Evolutionary conservation across 73 alveolate species (phyloP).

Genomic region (Paramecium biaurelia): DNA sequence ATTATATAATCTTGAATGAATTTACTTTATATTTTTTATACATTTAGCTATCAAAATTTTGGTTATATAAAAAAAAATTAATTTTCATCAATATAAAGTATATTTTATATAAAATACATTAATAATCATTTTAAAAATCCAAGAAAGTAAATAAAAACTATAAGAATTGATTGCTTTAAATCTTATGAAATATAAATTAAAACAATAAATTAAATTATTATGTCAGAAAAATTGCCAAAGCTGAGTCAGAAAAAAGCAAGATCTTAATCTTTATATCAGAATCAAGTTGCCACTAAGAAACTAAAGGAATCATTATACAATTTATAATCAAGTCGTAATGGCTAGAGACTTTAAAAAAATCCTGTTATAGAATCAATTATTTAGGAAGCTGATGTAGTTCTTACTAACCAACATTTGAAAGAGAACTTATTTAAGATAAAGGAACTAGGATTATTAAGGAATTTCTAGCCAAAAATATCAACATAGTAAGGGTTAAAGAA

Average conservation of each 20-base stretch:
- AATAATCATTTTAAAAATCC: no score
- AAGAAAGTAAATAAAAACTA: background rate
- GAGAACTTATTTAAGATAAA: background rate
- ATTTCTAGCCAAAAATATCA: background rate
- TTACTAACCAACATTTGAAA: background rate
- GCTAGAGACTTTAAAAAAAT: background rate
- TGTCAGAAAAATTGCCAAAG: background rate
- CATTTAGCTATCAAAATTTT: background rate
- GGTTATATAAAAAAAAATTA: no score
- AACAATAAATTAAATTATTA: background rate
- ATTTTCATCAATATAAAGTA: no score
- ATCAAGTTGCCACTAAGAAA: background rate
- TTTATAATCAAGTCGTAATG: background rate
- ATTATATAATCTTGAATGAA: background rate
- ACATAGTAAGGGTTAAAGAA: background rate
- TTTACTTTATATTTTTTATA: background rate
- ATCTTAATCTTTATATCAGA: background rate
- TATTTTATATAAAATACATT: no score
- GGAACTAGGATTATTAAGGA: background rate
- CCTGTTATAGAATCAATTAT: slow-evolving; percentile 22
- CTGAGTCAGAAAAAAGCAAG: background rate
- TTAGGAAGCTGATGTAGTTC: background rate
- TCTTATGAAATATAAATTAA: background rate
- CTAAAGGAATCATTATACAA: background rate
- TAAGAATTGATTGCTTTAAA: no score